Evolutionary conservation across 2,329 filamentous ascomycete genomes (phyloP).

Genomic region (Colletotrichum salicis): DNA sequence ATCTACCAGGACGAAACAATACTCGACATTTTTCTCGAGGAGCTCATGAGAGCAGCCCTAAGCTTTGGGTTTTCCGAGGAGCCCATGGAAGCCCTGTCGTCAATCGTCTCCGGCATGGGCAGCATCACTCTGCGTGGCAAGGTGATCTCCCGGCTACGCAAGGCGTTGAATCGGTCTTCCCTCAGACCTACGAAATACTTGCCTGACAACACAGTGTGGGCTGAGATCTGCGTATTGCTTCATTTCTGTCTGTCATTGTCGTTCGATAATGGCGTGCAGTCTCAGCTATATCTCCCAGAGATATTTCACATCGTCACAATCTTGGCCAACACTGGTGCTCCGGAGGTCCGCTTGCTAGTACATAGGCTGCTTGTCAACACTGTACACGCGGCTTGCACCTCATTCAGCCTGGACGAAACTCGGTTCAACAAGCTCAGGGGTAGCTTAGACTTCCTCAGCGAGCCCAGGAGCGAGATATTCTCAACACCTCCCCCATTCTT

Average conservation of each 20-base stretch:
- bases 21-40: constrained; percentile 74
- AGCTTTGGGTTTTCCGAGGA: constrained; percentile 67
- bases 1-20: constrained; percentile 73
- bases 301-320: constrained; percentile 78
- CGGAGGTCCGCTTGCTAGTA: constrained; percentile 67
- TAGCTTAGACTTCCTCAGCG: constrained; percentile 68
- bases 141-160: constrained; percentile 72
- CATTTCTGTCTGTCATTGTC: constrained; percentile 74
- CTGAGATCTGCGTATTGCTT: constrained; percentile 74
- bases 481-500: constrained; percentile 56
- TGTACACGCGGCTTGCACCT: constrained; percentile 74
- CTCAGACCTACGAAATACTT: constrained; percentile 73
- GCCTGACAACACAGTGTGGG: constrained; percentile 75
- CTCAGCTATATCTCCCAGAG: constrained; percentile 75
- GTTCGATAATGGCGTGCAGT: constrained; percentile 74
- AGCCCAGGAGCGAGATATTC: constrained; percentile 68
- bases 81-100: constrained; percentile 68
- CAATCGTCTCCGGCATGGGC: constrained; percentile 71
- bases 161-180: constrained; percentile 74
- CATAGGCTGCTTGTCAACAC: constrained; percentile 74
- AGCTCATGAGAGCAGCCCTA: constrained; percentile 72
- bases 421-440: constrained; percentile 65
- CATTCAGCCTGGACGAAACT: constrained; percentile 70
- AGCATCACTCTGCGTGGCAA: constrained; percentile 74
- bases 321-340: constrained; percentile 72